A percentile compares a stretch with the other conserved stretches of the same genome.
Conservation (phyloP, 2,329 filamentous ascomycete genomes). For the Ceratocystis eucalypticola region DNA sequence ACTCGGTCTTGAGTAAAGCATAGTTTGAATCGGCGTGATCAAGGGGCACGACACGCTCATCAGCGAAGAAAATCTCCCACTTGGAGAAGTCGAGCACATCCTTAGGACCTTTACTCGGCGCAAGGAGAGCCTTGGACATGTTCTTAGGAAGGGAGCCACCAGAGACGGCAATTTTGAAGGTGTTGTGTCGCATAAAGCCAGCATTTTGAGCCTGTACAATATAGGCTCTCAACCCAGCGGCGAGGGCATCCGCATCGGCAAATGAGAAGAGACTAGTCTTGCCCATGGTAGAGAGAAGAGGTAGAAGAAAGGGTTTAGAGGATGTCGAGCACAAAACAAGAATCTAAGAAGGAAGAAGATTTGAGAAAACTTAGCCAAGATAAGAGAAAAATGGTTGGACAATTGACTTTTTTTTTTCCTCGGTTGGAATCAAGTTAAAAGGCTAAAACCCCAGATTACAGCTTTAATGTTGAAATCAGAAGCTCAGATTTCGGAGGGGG, state of each 20-base stretch:
- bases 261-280: constrained; percentile 71
- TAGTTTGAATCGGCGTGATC: constrained; percentile 94
- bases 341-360: constrained; percentile 12
- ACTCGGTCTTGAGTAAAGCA: constrained; percentile 68
- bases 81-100: constrained; percentile 64
- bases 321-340: not conserved
- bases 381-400: not conserved
- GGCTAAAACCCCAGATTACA: not conserved
- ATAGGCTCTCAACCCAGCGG: constrained; percentile 65
- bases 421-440: not conserved
- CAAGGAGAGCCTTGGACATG: constrained; percentile 70
- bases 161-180: constrained; percentile 85
- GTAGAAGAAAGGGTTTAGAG: not conserved
- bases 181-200: constrained; percentile 63
- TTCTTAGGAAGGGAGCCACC: constrained; percentile 85
- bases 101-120: constrained; percentile 35
- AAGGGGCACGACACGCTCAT: constrained; percentile 87
- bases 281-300: constrained; percentile 32
- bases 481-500: not conserved
- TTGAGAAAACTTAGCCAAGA: not conserved
- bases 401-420: constrained; percentile 2
- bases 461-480: not conserved
- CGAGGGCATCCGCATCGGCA: constrained; percentile 53
- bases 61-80: constrained; percentile 98
- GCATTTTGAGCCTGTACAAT: constrained; percentile 69